Percentiles rank a stretch among this genome's conserved stretches.
Conservation (phyloP, 306 rosid species). For the Vigna angularis region DNA sequence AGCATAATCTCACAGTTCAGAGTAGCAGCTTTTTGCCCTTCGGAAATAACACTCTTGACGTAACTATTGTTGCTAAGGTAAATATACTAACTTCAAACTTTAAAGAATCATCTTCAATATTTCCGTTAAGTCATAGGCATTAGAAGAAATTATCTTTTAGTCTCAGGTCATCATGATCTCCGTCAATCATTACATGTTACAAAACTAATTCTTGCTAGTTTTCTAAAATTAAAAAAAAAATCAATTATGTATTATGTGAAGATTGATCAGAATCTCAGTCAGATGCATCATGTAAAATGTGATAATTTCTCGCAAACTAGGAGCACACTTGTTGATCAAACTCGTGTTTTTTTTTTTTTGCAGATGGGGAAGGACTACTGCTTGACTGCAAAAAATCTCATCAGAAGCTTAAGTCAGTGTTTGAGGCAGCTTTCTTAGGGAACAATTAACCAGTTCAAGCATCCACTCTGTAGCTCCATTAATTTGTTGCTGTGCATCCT, state of each 20-base stretch:
- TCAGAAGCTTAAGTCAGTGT: constrained; percentile 54
- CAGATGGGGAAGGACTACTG: constrained; percentile 70
- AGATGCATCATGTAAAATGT: too few relatives aligned
- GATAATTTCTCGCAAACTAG: too few relatives aligned
- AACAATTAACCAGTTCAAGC: constrained; percentile 4
- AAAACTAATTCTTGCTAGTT: too few relatives aligned
- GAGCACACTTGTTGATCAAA: not conserved
- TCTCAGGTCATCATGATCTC: too few relatives aligned
- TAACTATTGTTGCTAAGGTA: constrained; percentile 62
- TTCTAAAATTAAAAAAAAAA: too few relatives aligned
- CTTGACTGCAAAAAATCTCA: constrained; percentile 64
- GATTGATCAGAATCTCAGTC: too few relatives aligned
- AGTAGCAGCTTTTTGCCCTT: constrained; percentile 70
- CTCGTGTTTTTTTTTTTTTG: constrained; percentile 8
- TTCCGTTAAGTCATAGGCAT: too few relatives aligned
- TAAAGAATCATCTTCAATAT: not conserved
- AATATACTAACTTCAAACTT: not conserved
- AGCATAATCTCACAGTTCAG: constrained; percentile 55
- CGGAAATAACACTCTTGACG: constrained; percentile 64
- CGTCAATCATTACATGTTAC: too few relatives aligned
- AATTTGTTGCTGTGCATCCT: constrained; percentile 29
- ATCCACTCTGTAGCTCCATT: not conserved
- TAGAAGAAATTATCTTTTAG: too few relatives aligned
- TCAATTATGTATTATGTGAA: too few relatives aligned
- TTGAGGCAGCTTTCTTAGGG: constrained; percentile 47